These are phyloP conservation scores for Hydnum rufescens DNA, from an alignment of 768 basidiomycete genomes.

Conservation along the genomic window DNA sequence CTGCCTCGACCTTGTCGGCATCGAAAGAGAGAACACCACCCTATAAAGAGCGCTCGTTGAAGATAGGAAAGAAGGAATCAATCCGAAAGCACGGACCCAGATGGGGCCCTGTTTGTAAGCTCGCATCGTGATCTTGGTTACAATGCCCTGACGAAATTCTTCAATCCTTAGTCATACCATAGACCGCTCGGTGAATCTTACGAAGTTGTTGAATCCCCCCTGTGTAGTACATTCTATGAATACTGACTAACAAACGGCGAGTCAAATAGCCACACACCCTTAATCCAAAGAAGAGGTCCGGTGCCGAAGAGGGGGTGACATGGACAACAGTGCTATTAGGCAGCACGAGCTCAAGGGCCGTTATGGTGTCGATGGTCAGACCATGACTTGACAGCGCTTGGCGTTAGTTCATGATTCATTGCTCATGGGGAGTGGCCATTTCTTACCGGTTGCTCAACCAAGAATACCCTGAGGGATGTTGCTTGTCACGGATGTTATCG, in stretches of 20 bases:
- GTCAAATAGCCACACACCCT: too few species aligned
- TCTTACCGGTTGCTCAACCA: slow-evolving; percentile 44
- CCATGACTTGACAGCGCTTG: too few species aligned
- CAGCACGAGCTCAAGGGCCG: slow-evolving; percentile 35
- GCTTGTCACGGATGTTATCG: not conserved
- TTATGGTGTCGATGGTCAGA: slow-evolving; percentile 33
- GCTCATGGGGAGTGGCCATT: too few species aligned
- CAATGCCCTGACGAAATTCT: slow-evolving; percentile 30
- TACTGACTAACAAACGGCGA: too few species aligned
- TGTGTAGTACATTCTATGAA: too few species aligned
- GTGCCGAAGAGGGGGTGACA: slow-evolving; percentile 18
- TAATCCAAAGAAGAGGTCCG: slow-evolving; percentile 28
- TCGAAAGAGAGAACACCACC: not conserved
- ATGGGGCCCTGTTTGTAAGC: too few species aligned
- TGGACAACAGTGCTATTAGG: slow-evolving; percentile 28
- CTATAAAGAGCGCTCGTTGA: not conserved
- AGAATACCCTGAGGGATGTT: slow-evolving; percentile 32
- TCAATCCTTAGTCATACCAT: too few species aligned
- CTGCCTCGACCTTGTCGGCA: not conserved
- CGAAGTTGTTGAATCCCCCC: slow-evolving; percentile 48
- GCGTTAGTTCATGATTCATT: too few species aligned
- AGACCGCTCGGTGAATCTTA: slow-evolving; percentile 5
- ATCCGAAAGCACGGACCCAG: slow-evolving; percentile 35
- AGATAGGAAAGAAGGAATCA: not conserved
- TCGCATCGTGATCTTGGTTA: slow-evolving; percentile 37